Percentiles rank a stretch among this genome's conserved stretches.
phyloP scores from a whole-genome alignment of 192 early-diverging fungal species.

The Martensiomyces pterosporus region DNA sequence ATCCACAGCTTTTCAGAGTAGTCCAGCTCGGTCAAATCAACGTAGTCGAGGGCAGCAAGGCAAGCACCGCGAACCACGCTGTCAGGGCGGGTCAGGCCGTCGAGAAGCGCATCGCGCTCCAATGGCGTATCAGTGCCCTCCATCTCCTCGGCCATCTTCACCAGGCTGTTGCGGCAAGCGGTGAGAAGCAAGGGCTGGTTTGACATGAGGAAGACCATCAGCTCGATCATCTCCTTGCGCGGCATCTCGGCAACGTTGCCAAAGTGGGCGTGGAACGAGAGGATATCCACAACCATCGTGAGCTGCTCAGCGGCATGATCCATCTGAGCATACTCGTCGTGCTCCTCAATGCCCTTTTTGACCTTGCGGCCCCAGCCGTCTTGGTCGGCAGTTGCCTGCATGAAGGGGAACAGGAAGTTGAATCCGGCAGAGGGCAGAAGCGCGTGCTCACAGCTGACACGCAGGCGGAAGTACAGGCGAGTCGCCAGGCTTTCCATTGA shows the following conservation, averaged over 20 bases:
- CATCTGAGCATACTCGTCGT: slow-evolving; percentile 48
- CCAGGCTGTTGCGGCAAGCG: slow-evolving; percentile 41
- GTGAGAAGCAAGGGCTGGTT: slow-evolving; percentile 49
- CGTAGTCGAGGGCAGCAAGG: slow-evolving; percentile 44
- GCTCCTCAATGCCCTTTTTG: slow-evolving; percentile 26
- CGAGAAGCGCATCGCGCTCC: slow-evolving; percentile 37
- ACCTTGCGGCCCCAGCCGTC: slow-evolving; percentile 56
- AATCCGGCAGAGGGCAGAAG: slow-evolving; percentile 61
- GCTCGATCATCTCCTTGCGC: slow-evolving; percentile 59
- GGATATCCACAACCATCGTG: slow-evolving; percentile 59
- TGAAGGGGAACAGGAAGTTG: slow-evolving; percentile 62
- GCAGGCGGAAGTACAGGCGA: slow-evolving; percentile 64
- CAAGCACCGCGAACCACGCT: slow-evolving; percentile 40
- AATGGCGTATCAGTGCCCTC: slow-evolving; percentile 31
- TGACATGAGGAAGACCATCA: slow-evolving; percentile 60
- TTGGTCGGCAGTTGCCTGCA: slow-evolving; percentile 58
- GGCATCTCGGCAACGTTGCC: slow-evolving; percentile 46
- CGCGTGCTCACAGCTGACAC: slow-evolving; percentile 55
- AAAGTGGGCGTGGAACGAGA: slow-evolving; percentile 59
- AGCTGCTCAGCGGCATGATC: slow-evolving; percentile 59
- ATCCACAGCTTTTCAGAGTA: slow-evolving; percentile 29
- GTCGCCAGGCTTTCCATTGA: slow-evolving; percentile 40
- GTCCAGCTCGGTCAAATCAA: slow-evolving; percentile 35
- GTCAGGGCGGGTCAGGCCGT: slow-evolving; percentile 28
- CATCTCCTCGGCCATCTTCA: slow-evolving; percentile 55